phyloP scores from a whole-genome alignment of 306 rosid species.

The Cicer cuneatum region DNA sequence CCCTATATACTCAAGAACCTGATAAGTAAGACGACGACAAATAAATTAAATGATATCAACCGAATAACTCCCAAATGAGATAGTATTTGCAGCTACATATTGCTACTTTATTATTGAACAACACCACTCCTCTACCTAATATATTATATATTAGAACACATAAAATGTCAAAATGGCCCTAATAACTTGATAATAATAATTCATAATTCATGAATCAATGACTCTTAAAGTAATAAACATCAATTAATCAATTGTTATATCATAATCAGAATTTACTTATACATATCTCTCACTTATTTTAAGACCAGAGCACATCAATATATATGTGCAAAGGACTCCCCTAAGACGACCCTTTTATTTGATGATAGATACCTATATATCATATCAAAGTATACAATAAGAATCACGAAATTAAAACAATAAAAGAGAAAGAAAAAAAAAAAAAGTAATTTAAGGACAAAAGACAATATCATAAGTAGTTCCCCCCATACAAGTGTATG shows the following conservation, averaged over 20 bases:
- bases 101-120: too few relatives aligned
- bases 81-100: too few relatives aligned
- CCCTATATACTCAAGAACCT: too few relatives aligned
- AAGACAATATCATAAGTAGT: conserved; percentile 53
- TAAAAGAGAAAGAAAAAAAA: not conserved
- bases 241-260: not conserved
- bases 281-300: not conserved
- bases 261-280: conserved; percentile 4
- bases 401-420: conserved; percentile 15
- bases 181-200: too few relatives aligned
- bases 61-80: too few relatives aligned
- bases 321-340: not conserved
- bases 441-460: conserved; percentile 41
- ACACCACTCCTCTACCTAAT: too few relatives aligned
- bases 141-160: too few relatives aligned
- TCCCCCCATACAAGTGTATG: conserved; percentile 56
- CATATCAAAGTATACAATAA: conserved; percentile 25
- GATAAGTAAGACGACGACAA: too few relatives aligned
- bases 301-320: not conserved
- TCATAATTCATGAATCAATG: too few relatives aligned
- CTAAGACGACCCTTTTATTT: not conserved
- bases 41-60: too few relatives aligned
- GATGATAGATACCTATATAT: not conserved
- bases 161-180: too few relatives aligned
- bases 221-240: not conserved